These are phyloP conservation scores for Elongisporangium prolatum DNA, from an alignment of 352 stramenopile species.

Conservation along the genomic window DNA sequence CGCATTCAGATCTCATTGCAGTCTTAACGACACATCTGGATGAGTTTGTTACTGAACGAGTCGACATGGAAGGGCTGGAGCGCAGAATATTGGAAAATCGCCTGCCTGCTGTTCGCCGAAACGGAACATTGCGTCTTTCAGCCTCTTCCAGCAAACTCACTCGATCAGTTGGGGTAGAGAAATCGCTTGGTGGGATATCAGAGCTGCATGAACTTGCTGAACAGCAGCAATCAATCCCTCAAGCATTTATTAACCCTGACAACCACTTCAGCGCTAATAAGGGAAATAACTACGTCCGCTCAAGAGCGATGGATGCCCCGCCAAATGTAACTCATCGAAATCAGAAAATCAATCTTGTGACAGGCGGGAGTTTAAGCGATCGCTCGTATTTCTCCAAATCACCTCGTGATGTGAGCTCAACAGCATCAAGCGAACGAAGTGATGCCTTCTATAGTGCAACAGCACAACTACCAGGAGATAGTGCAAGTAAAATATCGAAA, in stretches of 20 bases:
- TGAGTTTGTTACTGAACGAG: conserved; percentile 40
- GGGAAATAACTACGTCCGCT: not conserved
- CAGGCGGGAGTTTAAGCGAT: conserved; percentile 31
- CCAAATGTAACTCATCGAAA: not conserved
- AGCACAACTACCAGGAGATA: not conserved
- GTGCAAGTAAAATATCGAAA: not conserved
- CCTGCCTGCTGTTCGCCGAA: conserved; percentile 29
- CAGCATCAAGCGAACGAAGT: not conserved
- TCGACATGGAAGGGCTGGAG: conserved; percentile 45
- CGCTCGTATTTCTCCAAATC: conserved; percentile 27
- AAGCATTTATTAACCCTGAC: not conserved
- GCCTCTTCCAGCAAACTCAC: not conserved
- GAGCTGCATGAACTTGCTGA: conserved; percentile 18
- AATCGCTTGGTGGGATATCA: conserved; percentile 32
- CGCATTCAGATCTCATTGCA: conserved; percentile 32
- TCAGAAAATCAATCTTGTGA: not conserved
- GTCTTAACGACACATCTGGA: conserved; percentile 42
- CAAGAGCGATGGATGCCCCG: not conserved
- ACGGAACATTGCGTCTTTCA: conserved; percentile 20
- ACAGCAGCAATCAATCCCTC: not conserved
- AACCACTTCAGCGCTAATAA: not conserved
- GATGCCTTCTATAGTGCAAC: not conserved
- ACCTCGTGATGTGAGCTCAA: conserved; percentile 5
- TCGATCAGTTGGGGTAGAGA: conserved; percentile 11
- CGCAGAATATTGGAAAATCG: conserved; percentile 28